Evolutionary conservation across 2,329 filamentous ascomycete species (phyloP).

Genomic region (Apiospora phragmitis): DNA sequence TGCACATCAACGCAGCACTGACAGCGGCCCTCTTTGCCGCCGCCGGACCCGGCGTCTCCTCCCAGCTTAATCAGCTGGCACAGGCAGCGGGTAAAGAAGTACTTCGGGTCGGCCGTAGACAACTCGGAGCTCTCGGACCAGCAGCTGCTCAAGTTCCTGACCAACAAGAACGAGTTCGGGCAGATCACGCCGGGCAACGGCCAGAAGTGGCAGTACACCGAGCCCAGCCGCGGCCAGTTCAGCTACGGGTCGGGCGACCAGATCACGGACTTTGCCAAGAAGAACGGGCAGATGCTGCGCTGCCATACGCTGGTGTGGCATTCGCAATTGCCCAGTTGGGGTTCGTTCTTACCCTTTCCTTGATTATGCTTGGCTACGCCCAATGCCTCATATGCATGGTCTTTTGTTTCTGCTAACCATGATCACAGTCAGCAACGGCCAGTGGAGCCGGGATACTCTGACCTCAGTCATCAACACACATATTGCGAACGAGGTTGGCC

Average conservation of each 20-base stretch:
- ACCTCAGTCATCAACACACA: slow-evolving; percentile 58
- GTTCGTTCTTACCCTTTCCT: background rate
- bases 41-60: slow-evolving; percentile 18
- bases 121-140: slow-evolving; percentile 55
- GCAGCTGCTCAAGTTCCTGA: slow-evolving; percentile 56
- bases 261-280: slow-evolving; percentile 47
- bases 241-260: slow-evolving; percentile 58
- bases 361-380: background rate
- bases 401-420: background rate
- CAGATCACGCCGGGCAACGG: slow-evolving; percentile 65
- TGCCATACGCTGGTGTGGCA: slow-evolving; percentile 55
- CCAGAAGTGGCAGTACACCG: slow-evolving; percentile 63
- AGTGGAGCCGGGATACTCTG: slow-evolving; percentile 61
- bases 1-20: background rate
- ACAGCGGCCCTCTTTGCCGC: slow-evolving; percentile 15
- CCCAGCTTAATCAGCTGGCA: slow-evolving; percentile 52
- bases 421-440: slow-evolving; percentile 23
- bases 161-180: slow-evolving; percentile 59
- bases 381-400: background rate
- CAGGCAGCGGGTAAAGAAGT: slow-evolving; percentile 57
- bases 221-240: slow-evolving; percentile 58
- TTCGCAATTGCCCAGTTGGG: slow-evolving; percentile 18
- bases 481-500: slow-evolving; percentile 56
- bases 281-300: slow-evolving; percentile 53
- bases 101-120: slow-evolving; percentile 67